Percentiles rank a stretch among this genome's conserved stretches.
phyloP scores from a whole-genome alignment of 495 filamentous ascomycete species.

The Aspergillus egyptiacus region DNA sequence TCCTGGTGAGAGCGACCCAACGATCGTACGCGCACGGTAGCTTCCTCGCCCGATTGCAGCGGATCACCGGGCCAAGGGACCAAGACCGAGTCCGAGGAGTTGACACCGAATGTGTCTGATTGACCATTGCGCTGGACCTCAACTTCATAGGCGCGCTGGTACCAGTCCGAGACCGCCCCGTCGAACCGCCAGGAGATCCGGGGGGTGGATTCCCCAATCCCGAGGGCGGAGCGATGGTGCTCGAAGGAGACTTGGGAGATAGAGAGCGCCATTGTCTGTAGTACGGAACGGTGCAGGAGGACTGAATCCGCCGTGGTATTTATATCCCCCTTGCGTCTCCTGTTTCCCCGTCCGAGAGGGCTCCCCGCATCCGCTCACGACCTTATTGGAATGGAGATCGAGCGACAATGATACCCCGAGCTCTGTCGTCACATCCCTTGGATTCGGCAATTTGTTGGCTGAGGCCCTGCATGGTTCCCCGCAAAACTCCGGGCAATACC shows the following conservation, averaged over 20 bases:
- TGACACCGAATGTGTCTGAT: constrained; percentile 1
- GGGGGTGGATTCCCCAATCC: constrained; percentile 11
- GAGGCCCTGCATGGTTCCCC: too few relatives aligned
- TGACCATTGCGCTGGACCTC: constrained; percentile 5
- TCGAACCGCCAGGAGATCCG: constrained; percentile 16
- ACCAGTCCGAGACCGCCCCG: constrained; percentile 11
- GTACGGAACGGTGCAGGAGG: too few relatives aligned
- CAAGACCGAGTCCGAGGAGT: constrained; percentile 15
- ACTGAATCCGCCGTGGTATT: too few relatives aligned
- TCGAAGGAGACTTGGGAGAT: constrained; percentile 15
- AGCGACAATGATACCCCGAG: too few relatives aligned
- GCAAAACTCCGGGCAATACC: too few relatives aligned
- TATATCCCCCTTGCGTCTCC: background rate
- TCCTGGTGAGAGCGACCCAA: constrained; percentile 1
- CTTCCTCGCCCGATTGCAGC: constrained; percentile 10
- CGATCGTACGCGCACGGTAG: constrained; percentile 9
- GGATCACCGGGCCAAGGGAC: constrained; percentile 12
- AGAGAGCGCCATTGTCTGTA: constrained; percentile 14
- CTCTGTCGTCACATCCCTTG: too few relatives aligned
- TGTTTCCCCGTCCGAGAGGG: background rate
- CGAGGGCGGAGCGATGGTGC: constrained; percentile 12
- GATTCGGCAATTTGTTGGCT: too few relatives aligned
- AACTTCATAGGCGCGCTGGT: constrained; percentile 10
- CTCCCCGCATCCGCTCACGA: background rate
- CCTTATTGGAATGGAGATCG: too few relatives aligned